phyloP scores from a whole-genome alignment of 1,284 basidiomycete species.

The Hypsizygus ulmarius region DNA sequence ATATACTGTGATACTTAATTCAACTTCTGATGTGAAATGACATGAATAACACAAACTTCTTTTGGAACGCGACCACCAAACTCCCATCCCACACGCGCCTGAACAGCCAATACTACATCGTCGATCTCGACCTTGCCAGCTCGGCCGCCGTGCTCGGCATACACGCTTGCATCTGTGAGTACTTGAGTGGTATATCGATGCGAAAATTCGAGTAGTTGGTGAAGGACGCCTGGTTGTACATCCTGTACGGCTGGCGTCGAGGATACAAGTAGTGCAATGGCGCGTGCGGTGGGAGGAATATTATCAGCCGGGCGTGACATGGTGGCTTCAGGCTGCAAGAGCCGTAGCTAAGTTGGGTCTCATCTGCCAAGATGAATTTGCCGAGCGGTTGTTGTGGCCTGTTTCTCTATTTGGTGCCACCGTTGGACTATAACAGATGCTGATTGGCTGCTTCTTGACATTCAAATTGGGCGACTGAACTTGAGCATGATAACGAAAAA shows the following conservation, averaged over 20 bases:
- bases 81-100: slow-evolving; percentile 92
- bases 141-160: slow-evolving; percentile 90
- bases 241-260: slow-evolving; percentile 93
- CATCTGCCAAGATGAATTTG: no score
- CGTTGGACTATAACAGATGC: no score
- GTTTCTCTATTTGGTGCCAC: no score
- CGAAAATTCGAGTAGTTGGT: slow-evolving; percentile 94
- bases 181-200: slow-evolving; percentile 94
- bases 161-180: slow-evolving; percentile 85
- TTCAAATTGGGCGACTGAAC: no score
- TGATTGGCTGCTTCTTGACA: no score
- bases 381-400: not conserved
- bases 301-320: slow-evolving; percentile 71
- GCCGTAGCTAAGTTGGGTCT: no score
- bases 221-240: slow-evolving; percentile 89
- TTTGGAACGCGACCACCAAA: slow-evolving; percentile 92
- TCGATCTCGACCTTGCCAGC: slow-evolving; percentile 83
- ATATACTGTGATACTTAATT: slow-evolving; percentile 63
- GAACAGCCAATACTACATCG: slow-evolving; percentile 89
- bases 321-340: slow-evolving; percentile 2
- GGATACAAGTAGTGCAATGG: slow-evolving; percentile 90
- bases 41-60: slow-evolving; percentile 62
- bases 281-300: slow-evolving; percentile 85
- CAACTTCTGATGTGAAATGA: not conserved
- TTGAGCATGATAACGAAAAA: no score